Evolutionary conservation across 139 green algal species (phyloP), one percentile per base, ranked within the genome.

Genomic region (Bryopsis sp.): DNA sequence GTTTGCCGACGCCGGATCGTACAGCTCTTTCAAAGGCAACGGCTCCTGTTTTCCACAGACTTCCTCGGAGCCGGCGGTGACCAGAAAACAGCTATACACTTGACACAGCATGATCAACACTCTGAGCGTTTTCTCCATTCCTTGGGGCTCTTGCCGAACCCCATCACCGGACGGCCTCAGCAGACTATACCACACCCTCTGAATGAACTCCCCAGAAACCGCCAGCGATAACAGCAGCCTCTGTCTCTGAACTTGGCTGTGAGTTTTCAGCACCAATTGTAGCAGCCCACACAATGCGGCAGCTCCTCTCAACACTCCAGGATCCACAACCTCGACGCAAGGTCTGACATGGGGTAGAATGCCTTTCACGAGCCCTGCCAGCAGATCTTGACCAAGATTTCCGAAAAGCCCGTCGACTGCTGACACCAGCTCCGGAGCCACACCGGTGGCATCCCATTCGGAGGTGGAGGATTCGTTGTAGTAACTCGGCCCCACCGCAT

Each of bases 21-120:
- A 69, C 5, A 69, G 5, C 37, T 69, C 62, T 8, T 5, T 35
- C 26, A 69, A 38, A 28, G 36, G 35, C 37, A 69, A 54, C 6
- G 62, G 62, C 39, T 31, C 28, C 39, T 69, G 35, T 8, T 32
- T 24, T 3, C 43, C 35, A 36, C 3, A 31, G 6, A 69, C 26
- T 5, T 69, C 35, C n/a, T 69, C 34, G 37, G 19, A 3, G 26
- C 6, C n/a, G 3, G 62, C 35, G 15, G 43, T 24, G 19, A 34
- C 26, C 19, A 69, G 37, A 35, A 57, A 54, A 57, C 7, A 34
- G 35, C 35, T 58, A 36, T 58, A 69, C 31, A 69, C 43, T 29
- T 69, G 8, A 57, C 35, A 69, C 5, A 69, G 35, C 3, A 69
- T 36, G 8, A 39, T n/a, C 15, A 69, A 15, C 19, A 37, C 35